Evolutionary conservation across 2,329 filamentous ascomycete species (phyloP).

Genomic region (Colletotrichum tropicale): DNA sequence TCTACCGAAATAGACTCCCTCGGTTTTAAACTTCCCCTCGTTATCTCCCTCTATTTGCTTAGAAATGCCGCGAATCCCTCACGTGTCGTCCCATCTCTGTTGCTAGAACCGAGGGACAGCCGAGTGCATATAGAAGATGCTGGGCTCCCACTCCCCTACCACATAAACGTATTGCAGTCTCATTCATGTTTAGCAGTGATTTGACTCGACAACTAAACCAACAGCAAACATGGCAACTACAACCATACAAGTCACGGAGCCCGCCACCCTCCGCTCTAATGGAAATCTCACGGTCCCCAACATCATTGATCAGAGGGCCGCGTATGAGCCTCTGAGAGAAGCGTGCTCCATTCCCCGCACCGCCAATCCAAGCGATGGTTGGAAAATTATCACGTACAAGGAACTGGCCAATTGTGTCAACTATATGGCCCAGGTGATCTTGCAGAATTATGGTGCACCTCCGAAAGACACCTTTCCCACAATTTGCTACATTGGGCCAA

Average conservation of each 20-base stretch:
- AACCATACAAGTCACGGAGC: not conserved
- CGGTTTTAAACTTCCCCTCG: not conserved
- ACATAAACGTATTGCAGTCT: fast-evolving
- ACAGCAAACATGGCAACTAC: not conserved
- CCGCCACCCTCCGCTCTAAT: not conserved
- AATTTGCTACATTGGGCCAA: constrained; percentile 50
- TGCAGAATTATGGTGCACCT: constrained; percentile 29
- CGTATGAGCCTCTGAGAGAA: constrained; percentile 33
- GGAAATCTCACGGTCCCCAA: constrained; percentile 35
- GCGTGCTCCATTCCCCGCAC: constrained; percentile 38
- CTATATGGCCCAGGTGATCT: constrained; percentile 36
- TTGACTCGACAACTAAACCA: not conserved
- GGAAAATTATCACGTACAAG: constrained; percentile 39
- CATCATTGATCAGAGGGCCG: constrained; percentile 42
- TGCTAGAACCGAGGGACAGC: not conserved
- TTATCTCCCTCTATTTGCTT: not conserved
- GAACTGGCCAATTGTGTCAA: constrained; percentile 44
- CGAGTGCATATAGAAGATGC: not conserved
- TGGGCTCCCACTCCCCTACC: not conserved
- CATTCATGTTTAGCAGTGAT: not conserved
- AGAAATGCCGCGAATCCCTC: constrained; percentile 3
- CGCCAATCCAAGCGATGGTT: constrained; percentile 41
- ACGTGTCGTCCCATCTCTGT: constrained; percentile 4
- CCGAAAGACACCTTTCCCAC: constrained; percentile 35
- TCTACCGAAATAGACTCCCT: not conserved